Conservation (phyloP, 75 land plant genomes). For the Sequoia sempervirens region DNA sequence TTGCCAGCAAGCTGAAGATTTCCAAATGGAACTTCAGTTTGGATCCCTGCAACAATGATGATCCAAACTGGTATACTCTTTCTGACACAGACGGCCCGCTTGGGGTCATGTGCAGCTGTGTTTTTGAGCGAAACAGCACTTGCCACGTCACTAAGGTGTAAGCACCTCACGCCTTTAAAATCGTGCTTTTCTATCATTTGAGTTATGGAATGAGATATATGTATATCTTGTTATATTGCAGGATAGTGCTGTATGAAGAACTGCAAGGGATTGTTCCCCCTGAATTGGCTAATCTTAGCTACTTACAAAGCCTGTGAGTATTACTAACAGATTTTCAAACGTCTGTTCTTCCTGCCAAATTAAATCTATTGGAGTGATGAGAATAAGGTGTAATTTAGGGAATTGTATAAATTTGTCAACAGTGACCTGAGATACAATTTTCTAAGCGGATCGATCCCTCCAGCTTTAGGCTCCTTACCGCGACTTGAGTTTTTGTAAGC, state of each 20-base stretch:
- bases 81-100: neutral
- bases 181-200: neutral
- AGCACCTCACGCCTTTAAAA: neutral
- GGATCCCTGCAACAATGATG: slow-evolving; percentile 1
- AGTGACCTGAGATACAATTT: neutral
- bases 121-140: neutral
- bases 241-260: neutral
- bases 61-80: neutral
- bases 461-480: neutral
- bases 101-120: neutral
- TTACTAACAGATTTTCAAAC: neutral
- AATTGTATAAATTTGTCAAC: neutral
- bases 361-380: neutral
- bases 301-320: neutral
- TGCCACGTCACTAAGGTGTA: neutral
- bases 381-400: neutral
- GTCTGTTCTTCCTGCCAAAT: neutral
- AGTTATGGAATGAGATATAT: neutral
- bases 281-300: neutral
- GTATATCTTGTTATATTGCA: neutral
- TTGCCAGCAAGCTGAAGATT: neutral
- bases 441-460: neutral
- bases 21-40: neutral
- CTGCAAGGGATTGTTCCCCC: neutral
- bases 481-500: neutral